Evolutionary conservation across 169 alveolate genomes (phyloP).

Genomic region (Plasmodium berghei): DNA sequence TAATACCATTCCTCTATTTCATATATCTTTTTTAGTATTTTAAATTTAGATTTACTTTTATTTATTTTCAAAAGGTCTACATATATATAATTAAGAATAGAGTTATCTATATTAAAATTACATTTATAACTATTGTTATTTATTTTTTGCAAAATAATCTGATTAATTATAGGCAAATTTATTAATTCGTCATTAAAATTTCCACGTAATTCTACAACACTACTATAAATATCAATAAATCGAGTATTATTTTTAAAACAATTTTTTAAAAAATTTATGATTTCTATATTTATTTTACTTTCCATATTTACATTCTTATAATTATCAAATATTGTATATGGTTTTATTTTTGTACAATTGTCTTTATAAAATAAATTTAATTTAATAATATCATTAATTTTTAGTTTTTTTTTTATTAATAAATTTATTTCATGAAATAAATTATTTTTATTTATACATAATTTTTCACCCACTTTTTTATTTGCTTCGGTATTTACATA

Average conservation of each 20-base stretch:
- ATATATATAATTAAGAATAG: conserved; percentile 44
- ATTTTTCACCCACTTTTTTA: conserved; percentile 6
- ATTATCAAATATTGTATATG: conserved; percentile 52
- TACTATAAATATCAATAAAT: conserved; percentile 29
- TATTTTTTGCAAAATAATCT: conserved; percentile 50
- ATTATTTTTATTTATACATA: conserved; percentile 33
- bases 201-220: conserved; percentile 63
- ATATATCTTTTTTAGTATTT: conserved; percentile 41
- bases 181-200: conserved; percentile 56
- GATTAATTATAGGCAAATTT: conserved; percentile 46
- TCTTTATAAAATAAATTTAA: conserved; percentile 50
- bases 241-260: conserved; percentile 23
- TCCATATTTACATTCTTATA: conserved; percentile 66
- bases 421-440: conserved; percentile 52
- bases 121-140: conserved; percentile 53
- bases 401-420: conserved; percentile 45
- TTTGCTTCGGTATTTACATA: neutral
- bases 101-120: conserved; percentile 51
- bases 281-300: conserved; percentile 51
- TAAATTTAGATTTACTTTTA: conserved; percentile 63
- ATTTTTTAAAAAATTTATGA: conserved; percentile 33
- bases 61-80: conserved; percentile 57
- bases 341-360: conserved; percentile 67
- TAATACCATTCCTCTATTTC: conserved; percentile 71
- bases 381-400: conserved; percentile 47